Conservation (phyloP, 768 basidiomycete species). For the Suillus occidentalis region DNA sequence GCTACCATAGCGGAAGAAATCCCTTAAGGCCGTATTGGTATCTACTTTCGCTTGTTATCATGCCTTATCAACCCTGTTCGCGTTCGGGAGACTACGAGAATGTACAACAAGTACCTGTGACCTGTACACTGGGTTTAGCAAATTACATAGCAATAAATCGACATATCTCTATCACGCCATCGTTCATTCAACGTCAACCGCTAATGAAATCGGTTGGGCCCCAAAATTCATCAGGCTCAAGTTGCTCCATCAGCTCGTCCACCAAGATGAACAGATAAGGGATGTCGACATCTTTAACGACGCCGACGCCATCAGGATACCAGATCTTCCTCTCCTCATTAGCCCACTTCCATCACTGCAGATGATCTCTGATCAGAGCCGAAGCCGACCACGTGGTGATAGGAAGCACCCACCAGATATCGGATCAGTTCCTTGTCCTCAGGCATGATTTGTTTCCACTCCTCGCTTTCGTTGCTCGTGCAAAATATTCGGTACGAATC, state of each 20-base stretch:
- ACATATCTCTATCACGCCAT: neutral
- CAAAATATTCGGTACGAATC: slow-evolving; percentile 80
- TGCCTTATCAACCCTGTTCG: neutral
- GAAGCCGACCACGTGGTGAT: neutral
- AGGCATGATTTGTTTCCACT: slow-evolving; percentile 66
- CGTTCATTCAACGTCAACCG: neutral
- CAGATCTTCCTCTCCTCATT: slow-evolving; percentile 50
- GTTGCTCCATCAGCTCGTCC: slow-evolving; percentile 34
- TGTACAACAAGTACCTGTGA: neutral
- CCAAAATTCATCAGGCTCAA: slow-evolving; percentile 6
- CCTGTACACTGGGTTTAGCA: neutral
- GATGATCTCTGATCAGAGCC: neutral
- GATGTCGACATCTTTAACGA: slow-evolving; percentile 36
- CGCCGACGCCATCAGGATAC: slow-evolving; percentile 43
- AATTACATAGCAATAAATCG: neutral
- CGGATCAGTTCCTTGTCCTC: slow-evolving; percentile 67
- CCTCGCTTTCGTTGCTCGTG: slow-evolving; percentile 25
- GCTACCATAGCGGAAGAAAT: slow-evolving; percentile 1
- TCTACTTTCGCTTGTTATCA: slow-evolving; percentile 4
- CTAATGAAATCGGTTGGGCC: slow-evolving; percentile 2
- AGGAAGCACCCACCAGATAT: slow-evolving; percentile 52
- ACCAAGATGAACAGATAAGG: slow-evolving; percentile 42
- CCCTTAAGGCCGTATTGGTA: neutral
- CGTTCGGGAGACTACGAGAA: neutral
- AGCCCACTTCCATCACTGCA: slow-evolving; percentile 76